Base-by-base conservation (phyloP, 306 rosid genomes). In the Crataegus laevigata region DNA sequence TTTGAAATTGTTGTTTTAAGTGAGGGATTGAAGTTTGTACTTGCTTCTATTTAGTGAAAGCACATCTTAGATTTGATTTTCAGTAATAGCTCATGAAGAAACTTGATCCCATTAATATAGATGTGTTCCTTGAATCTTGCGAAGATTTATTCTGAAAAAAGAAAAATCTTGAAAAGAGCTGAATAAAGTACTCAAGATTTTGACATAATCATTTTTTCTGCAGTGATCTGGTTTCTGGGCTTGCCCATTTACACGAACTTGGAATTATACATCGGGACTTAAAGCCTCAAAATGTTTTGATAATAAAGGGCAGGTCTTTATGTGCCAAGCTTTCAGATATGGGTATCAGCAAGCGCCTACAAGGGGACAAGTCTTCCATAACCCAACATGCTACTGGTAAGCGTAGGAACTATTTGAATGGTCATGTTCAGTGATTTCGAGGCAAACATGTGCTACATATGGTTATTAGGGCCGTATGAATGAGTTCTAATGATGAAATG, bases 231-330 rank as follows among this genome's bases (percentile, higher is more conserved):
- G 81, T 81, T 38, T 81, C 80, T 64, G 84, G 84, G 68, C 72
- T 81, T 34, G 69, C 68, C 29, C 84, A 81, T 76, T 71, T 81
- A 80, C 84, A 81, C 76, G 75, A 81, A 71, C 78, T 81, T 76
- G 84, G 84, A 45, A 81, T 81, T 60, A 71, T 81, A 43, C 84
- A 81, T 36, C 81, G 84, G 67, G 84, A 81, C 72, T 70, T 81
- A 66, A 81, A 81, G 70, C 84, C 84, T 57, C 84, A 81, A 40
- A 81, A 81, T 76, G 84, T 81, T 43, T 81, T 81, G 80, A 71
- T 81, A 22, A 66, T 51, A 68, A 81, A 64, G 28, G 81, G 78
- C 63, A 71, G 47, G 51, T 71, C 58, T 58, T 71, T 81, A 28
- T 32, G 50, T 11, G 84, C 84, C 25, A 81, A 75, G 55, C 77